Conservation (phyloP, 1,284 basidiomycete species). For the Ustilago sp. region DNA sequence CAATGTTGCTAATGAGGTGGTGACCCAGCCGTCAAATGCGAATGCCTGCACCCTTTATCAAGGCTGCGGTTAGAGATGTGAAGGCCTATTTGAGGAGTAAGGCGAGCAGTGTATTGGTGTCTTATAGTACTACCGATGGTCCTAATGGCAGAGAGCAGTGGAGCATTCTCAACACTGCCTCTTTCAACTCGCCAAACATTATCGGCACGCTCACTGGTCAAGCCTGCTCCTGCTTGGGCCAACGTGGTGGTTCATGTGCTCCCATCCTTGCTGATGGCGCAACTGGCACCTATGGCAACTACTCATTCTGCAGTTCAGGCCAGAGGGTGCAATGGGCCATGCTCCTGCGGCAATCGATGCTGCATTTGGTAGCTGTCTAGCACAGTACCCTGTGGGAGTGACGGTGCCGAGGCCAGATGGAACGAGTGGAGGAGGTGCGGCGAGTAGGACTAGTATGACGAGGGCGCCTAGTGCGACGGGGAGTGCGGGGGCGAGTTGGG, state of each 20-base stretch:
- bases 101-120: conserved; percentile 77
- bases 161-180: conserved; percentile 75
- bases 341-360: conserved; percentile 74
- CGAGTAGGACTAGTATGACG: not conserved
- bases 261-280: conserved; percentile 80
- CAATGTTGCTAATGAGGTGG: conserved; percentile 91
- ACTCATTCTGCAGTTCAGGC: conserved; percentile 82
- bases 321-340: conserved; percentile 77
- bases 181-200: conserved; percentile 76
- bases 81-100: conserved; percentile 80
- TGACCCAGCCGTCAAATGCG: conserved; percentile 75
- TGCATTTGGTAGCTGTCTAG: conserved; percentile 79
- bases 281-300: conserved; percentile 79
- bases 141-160: conserved; percentile 69
- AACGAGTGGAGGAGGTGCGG: not conserved
- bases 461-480: not conserved
- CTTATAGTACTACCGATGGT: conserved; percentile 87
- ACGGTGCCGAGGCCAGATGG: conserved; percentile 8
- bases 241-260: conserved; percentile 73
- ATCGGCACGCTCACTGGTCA: conserved; percentile 79
- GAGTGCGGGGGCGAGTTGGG: not conserved
- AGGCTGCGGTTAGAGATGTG: conserved; percentile 87
- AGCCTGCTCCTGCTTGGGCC: conserved; percentile 78
- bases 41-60: conserved; percentile 83
- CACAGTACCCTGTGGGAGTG: conserved; percentile 73